Evolutionary conservation across 1,284 basidiomycete genomes (phyloP).

Genomic region (Irpex lacteus): DNA sequence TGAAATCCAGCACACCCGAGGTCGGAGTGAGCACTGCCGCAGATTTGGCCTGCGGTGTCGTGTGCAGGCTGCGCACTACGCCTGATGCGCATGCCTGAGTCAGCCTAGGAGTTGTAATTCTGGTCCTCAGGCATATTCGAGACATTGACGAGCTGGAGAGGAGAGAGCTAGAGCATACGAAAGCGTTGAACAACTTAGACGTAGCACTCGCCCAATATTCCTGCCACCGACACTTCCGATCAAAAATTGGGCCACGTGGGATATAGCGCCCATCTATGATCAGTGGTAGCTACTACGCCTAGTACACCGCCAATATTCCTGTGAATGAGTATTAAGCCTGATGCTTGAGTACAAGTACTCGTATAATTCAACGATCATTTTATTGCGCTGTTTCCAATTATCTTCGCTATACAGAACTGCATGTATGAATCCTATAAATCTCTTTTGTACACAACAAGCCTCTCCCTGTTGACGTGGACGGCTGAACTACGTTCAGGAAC

Average conservation of each 20-base stretch:
- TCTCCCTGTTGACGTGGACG: conserved; percentile 44
- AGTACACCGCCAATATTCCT: no score
- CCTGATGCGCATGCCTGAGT: neutral
- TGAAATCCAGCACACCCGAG: neutral
- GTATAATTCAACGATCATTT: no score
- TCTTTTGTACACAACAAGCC: conserved; percentile 49
- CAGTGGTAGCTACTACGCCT: no score
- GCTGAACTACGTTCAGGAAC: conserved; percentile 40
- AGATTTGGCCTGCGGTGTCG: neutral
- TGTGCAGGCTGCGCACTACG: neutral
- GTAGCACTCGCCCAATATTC: neutral
- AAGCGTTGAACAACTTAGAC: neutral
- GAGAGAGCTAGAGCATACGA: neutral
- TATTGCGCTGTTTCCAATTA: no score
- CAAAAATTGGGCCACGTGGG: neutral
- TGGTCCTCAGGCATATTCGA: conserved; percentile 2
- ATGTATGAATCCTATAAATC: conserved; percentile 10
- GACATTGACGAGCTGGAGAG: conserved; percentile 2
- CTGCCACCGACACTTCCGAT: neutral
- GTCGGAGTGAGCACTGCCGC: conserved; percentile 4
- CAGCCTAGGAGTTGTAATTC: neutral
- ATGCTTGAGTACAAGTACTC: no score
- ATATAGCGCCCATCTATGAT: neutral
- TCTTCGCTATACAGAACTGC: no score
- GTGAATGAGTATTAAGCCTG: no score